These are phyloP conservation scores for Periconia sp. DNA, from an alignment of 2,329 filamentous ascomycete species.

Conservation along the genomic window DNA sequence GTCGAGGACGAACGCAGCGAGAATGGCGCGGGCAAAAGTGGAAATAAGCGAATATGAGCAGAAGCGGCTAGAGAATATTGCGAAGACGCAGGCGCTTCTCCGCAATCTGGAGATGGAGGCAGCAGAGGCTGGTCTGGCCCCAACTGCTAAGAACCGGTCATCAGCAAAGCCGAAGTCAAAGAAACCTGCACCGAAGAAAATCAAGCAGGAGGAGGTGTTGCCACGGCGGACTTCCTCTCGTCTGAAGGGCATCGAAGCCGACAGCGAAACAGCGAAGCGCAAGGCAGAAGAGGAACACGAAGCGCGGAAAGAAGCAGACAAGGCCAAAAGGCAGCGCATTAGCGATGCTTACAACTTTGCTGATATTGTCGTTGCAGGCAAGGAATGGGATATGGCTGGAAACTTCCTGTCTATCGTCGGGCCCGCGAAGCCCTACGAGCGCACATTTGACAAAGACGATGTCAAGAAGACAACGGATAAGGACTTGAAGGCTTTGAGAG, in stretches of 20 bases:
- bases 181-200: constrained; percentile 48
- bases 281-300: constrained; percentile 71
- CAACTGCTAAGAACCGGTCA: constrained; percentile 56
- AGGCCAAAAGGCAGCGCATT: constrained; percentile 68
- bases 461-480: constrained; percentile 79
- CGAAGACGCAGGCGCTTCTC: constrained; percentile 80
- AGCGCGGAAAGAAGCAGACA: constrained; percentile 62
- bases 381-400: constrained; percentile 72
- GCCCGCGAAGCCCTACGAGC: constrained; percentile 77
- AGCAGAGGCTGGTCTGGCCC: constrained; percentile 72
- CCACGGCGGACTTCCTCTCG: constrained; percentile 68
- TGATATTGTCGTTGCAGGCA: constrained; percentile 80
- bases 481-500: constrained; percentile 72
- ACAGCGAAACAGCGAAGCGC: constrained; percentile 70
- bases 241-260: constrained; percentile 66
- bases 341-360: constrained; percentile 72
- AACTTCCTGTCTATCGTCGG: constrained; percentile 72
- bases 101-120: constrained; percentile 74
- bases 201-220: constrained; percentile 64
- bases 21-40: constrained; percentile 48
- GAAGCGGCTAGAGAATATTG: constrained; percentile 84
- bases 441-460: constrained; percentile 87
- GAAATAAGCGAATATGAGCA: constrained; percentile 86
- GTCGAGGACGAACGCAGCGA: no score
- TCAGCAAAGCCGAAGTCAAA: constrained; percentile 54